Evolutionary conservation across 495 filamentous ascomycete species (phyloP).

Genomic region (Aspergillus taichungensis): DNA sequence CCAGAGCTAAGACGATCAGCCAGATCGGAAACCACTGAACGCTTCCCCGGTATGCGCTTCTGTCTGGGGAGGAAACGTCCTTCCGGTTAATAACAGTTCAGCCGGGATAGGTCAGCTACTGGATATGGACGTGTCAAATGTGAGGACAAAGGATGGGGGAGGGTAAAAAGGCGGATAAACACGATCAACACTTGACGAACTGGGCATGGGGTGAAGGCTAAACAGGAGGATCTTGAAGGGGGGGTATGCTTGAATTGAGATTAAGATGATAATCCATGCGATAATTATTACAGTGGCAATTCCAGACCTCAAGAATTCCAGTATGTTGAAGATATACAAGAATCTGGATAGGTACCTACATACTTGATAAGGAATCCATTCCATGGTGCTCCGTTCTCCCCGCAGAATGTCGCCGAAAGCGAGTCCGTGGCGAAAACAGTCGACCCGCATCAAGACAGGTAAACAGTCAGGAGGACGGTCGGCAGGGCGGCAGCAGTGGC

Average conservation of each 20-base stretch:
- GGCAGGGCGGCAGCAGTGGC: too few relatives aligned
- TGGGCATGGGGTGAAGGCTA: background rate
- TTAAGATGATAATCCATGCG: too few relatives aligned
- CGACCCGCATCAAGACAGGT: background rate
- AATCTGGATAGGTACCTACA: too few relatives aligned
- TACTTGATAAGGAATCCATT: slow-evolving; percentile 3
- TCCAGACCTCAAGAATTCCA: background rate
- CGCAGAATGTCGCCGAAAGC: slow-evolving; percentile 9
- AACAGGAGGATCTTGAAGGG: background rate
- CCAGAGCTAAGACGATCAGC: slow-evolving; percentile 11
- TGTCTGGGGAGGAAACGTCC: slow-evolving; percentile 6
- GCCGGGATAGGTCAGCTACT: slow-evolving; percentile 8
- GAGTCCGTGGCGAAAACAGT: slow-evolving; percentile 17
- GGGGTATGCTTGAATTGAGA: background rate
- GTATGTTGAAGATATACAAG: background rate
- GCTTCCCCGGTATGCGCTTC: slow-evolving; percentile 16
- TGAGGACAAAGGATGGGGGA: background rate
- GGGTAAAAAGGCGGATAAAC: background rate
- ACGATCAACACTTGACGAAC: background rate
- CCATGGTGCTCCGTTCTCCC: background rate
- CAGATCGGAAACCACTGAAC: slow-evolving; percentile 12
- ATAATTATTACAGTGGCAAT: background rate
- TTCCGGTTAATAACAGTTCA: slow-evolving; percentile 14
- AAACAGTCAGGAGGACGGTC: slow-evolving; percentile 14
- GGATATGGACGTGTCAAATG: slow-evolving; percentile 10